A percentile compares a stretch with the other conserved stretches of the same genome.
These are phyloP conservation scores for Inga laurina DNA, from an alignment of 306 rosid species.

Conservation along the genomic window DNA sequence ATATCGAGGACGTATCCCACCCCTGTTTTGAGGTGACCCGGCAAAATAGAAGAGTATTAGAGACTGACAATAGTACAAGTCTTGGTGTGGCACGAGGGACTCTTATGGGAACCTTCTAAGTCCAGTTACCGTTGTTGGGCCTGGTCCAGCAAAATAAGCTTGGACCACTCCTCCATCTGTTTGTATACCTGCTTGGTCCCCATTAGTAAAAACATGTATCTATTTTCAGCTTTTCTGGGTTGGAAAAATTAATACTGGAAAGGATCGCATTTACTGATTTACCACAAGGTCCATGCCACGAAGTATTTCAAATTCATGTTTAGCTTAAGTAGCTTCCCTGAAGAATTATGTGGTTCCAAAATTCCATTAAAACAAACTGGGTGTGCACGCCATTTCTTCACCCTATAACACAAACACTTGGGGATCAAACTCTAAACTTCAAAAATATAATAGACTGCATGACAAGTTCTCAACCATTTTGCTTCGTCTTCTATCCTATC, in stretches of 20 bases:
- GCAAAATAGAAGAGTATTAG: conserved; percentile 19
- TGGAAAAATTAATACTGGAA: background rate
- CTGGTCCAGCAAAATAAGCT: conserved; percentile 9
- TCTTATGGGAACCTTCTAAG: conserved; percentile 6
- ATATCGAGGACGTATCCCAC: conserved; percentile 17
- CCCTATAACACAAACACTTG: background rate
- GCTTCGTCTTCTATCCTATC: background rate
- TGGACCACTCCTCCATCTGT: conserved; percentile 15
- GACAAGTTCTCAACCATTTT: background rate
- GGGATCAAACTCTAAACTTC: background rate
- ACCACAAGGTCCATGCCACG: background rate
- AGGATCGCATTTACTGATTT: conserved; percentile 4
- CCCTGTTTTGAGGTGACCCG: conserved; percentile 12
- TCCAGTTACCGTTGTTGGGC: conserved; percentile 25
- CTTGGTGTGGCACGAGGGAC: conserved; percentile 6
- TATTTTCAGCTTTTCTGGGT: conserved; percentile 14
- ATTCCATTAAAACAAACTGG: background rate
- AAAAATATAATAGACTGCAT: background rate
- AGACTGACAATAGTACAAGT: conserved; percentile 2
- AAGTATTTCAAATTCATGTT: background rate
- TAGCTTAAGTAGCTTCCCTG: background rate
- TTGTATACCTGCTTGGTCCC: conserved; percentile 5
- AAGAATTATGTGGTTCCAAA: background rate
- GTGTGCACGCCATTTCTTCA: background rate
- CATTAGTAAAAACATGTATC: background rate